Evolutionary conservation across 108 stramenopile species (phyloP), one percentile per base, ranked within the genome.

Genomic region (Schizochytrium sp.): DNA sequence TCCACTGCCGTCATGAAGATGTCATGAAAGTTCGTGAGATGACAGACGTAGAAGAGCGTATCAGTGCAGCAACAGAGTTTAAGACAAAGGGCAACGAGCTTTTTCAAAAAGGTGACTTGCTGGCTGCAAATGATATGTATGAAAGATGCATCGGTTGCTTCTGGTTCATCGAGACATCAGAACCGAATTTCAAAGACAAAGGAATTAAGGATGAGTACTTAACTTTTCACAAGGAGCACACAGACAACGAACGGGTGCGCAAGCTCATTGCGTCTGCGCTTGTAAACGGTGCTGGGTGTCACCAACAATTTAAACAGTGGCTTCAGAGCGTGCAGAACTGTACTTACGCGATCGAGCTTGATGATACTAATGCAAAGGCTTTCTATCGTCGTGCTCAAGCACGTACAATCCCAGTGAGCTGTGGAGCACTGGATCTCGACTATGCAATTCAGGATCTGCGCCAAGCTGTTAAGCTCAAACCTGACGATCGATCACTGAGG

Each of bases 191-290:
- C 10, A 83, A 83, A 28, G 53, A 83, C 10, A 83, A 83, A 50
- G 76, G 76, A 5, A 53, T 83, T 53, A 83, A 83, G 76, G 76
- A 83, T 55, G 76, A 83, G 76, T 28, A 83, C 76, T 53, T 83
- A 5, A 19, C 76, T 5, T 83, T 47, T 0, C 76, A 53, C 15
- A 17, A 83, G 47, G 76, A 83, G n/a, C 15, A 17, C 28, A 47
- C 55, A 47, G 76, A 50, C 12, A 53, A 83, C 53, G 50, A 49
- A 10, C 50, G 53, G 7, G 76, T 83, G 0, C 28, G 38, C 28
- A 83, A 83, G 47, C 76, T 83, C 1, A 8, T 83, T 8, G 76
- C 53, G 50, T 10, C 76, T 10, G 47, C 50, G 8, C 76, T 83
- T 38, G 53, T 55, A 10, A 83, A 83, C 53, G 53, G 38, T 7